Conservation (phyloP, 2,329 filamentous ascomycete genomes). For the Teratosphaeria nubilosa region DNA sequence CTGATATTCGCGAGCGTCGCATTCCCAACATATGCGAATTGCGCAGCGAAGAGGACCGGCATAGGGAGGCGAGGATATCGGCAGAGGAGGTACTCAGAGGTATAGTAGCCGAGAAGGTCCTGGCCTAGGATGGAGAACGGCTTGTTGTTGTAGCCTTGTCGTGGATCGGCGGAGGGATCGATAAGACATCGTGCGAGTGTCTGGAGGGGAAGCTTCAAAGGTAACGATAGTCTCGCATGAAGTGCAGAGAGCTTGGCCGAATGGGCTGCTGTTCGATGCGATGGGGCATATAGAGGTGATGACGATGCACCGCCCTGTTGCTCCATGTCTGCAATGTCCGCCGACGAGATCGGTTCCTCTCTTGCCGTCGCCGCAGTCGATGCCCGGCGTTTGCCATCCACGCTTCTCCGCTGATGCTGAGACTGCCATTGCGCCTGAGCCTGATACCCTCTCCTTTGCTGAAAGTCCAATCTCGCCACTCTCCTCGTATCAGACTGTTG, state of each 20-base stretch:
- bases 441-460: conserved; percentile 8
- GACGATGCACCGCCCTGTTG: background rate
- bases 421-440: conserved; percentile 10
- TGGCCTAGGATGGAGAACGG: conserved; percentile 72
- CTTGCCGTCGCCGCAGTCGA: conserved; percentile 18
- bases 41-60: conserved; percentile 73
- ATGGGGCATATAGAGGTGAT: conserved; percentile 19
- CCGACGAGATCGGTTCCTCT: conserved; percentile 6
- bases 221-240: conserved; percentile 77
- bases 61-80: conserved; percentile 86
- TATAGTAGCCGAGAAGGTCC: conserved; percentile 79
- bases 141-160: conserved; percentile 77
- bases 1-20: conserved; percentile 64
- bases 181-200: conserved; percentile 79
- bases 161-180: conserved; percentile 71
- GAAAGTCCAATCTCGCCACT: conserved; percentile 9
- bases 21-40: conserved; percentile 73
- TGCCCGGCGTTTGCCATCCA: conserved; percentile 6
- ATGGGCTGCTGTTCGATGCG: conserved; percentile 39
- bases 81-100: conserved; percentile 76
- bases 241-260: conserved; percentile 90
- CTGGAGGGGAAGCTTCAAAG: conserved; percentile 70
- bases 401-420: conserved; percentile 7
- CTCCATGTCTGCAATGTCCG: background rate
- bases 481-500: conserved; percentile 3